These are phyloP conservation scores for Yarrowia divulgata DNA, from an alignment of 805 yeast genomes.

Conservation along the genomic window DNA sequence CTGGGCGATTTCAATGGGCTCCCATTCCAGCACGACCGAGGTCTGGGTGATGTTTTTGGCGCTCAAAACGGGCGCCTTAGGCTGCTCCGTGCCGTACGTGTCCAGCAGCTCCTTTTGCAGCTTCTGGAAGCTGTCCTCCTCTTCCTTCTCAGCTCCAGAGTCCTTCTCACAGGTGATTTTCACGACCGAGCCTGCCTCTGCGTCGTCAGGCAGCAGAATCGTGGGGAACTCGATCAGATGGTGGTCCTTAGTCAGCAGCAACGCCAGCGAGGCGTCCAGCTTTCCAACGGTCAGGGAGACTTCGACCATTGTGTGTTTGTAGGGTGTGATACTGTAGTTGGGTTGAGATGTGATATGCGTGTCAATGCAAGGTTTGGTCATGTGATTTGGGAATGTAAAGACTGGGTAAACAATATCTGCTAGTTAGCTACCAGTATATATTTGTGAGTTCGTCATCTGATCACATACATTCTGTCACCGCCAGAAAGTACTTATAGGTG, in stretches of 20 bases:
- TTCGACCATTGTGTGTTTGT: conserved; percentile 67
- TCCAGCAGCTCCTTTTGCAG: conserved; percentile 77
- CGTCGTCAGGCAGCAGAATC: conserved; percentile 85
- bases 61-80: conserved; percentile 72
- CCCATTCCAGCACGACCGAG: conserved; percentile 95
- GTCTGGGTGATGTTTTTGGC: conserved; percentile 89
- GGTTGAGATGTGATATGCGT: conserved; percentile 22
- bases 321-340: background rate
- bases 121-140: conserved; percentile 62
- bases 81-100: conserved; percentile 75
- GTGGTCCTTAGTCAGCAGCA: conserved; percentile 87
- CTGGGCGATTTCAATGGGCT: conserved; percentile 80
- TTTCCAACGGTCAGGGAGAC: conserved; percentile 95
- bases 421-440: no score
- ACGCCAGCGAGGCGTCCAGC: conserved; percentile 91
- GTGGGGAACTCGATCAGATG: conserved; percentile 98
- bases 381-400: background rate
- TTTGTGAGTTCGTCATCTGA: no score
- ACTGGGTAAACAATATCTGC: no score
- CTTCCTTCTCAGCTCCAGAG: conserved; percentile 65
- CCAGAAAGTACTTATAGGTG: background rate
- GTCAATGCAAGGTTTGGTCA: conserved; percentile 13
- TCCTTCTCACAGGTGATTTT: conserved; percentile 85
- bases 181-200: conserved; percentile 89
- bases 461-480: background rate